These are phyloP conservation scores for Simplicillium sp. DNA, from an alignment of 2,329 filamentous ascomycete genomes.

Conservation along the genomic window DNA sequence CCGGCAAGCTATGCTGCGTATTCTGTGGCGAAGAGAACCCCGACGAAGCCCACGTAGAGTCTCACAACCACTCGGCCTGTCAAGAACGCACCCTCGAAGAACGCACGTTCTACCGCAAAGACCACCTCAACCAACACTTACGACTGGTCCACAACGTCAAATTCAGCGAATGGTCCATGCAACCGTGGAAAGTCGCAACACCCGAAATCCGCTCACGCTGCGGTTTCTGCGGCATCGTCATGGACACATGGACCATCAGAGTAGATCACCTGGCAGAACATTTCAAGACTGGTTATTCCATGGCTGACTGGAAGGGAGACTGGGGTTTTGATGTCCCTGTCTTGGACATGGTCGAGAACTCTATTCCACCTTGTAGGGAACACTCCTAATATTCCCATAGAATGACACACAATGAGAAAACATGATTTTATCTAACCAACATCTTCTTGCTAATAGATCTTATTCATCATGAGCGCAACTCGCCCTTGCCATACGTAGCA, in stretches of 20 bases:
- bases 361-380: conserved; percentile 54
- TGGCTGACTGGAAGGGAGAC: conserved; percentile 62
- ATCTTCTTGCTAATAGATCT: conserved; percentile 36
- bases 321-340: conserved; percentile 57
- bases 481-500: conserved; percentile 43
- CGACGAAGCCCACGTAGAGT: conserved; percentile 44
- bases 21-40: conserved; percentile 51
- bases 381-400: conserved; percentile 24
- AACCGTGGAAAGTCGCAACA: conserved; percentile 49
- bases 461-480: conserved; percentile 53
- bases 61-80: conserved; percentile 54
- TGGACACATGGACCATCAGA: conserved; percentile 52
- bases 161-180: conserved; percentile 55
- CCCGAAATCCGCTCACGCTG: conserved; percentile 55
- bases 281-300: conserved; percentile 56
- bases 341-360: conserved; percentile 55
- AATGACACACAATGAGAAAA: too few relatives aligned
- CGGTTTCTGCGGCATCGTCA: conserved; percentile 54
- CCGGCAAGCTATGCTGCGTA: conserved; percentile 46
- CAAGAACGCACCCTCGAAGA: conserved; percentile 54
- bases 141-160: conserved; percentile 55
- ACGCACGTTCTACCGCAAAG: conserved; percentile 57
- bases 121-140: conserved; percentile 57
- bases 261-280: conserved; percentile 58
- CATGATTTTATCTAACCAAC: too few relatives aligned